These are phyloP conservation scores for Passalora sequoiae DNA, from an alignment of 2,329 filamentous ascomycete species.

Conservation along the genomic window DNA sequence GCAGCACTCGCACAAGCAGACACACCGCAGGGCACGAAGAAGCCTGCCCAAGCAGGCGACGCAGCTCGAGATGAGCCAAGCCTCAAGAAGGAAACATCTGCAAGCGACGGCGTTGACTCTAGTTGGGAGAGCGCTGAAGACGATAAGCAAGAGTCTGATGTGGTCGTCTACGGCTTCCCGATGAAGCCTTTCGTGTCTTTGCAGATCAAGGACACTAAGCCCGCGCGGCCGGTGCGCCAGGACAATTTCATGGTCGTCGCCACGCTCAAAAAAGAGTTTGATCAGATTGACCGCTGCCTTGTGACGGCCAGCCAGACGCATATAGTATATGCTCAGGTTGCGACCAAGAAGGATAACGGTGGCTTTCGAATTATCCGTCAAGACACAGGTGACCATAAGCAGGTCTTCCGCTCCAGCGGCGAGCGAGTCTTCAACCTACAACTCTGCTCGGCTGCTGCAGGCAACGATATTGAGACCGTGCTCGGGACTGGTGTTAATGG, in stretches of 20 bases:
- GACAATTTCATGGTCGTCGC: conserved; percentile 88
- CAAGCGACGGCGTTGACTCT: conserved; percentile 54
- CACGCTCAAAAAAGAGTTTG: conserved; percentile 92
- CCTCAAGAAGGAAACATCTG: conserved; percentile 52
- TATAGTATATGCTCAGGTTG: conserved; percentile 85
- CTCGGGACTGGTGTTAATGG: conserved; percentile 92
- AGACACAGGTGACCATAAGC: conserved; percentile 84
- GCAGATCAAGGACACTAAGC: conserved; percentile 57
- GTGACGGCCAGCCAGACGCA: conserved; percentile 84
- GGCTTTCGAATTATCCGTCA: conserved; percentile 91
- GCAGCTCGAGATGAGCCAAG: conserved; percentile 44
- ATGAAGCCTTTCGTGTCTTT: conserved; percentile 96
- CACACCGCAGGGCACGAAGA: conserved; percentile 44
- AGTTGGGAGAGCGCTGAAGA: conserved; percentile 86
- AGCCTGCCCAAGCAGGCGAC: conserved; percentile 30
- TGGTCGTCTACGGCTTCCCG: conserved; percentile 84
- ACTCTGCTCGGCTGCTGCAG: conserved; percentile 61
- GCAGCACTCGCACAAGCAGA: conserved; percentile 57
- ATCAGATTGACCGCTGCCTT: conserved; percentile 90
- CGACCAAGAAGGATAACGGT: conserved; percentile 62
- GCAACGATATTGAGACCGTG: conserved; percentile 68
- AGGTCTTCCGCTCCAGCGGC: conserved; percentile 83
- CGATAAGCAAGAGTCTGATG: conserved; percentile 64
- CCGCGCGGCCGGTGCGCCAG: conserved; percentile 61
- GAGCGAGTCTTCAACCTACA: conserved; percentile 94